phyloP scores from a whole-genome alignment of 164 flowering plant genomes.

The Litsea cubeba region DNA sequence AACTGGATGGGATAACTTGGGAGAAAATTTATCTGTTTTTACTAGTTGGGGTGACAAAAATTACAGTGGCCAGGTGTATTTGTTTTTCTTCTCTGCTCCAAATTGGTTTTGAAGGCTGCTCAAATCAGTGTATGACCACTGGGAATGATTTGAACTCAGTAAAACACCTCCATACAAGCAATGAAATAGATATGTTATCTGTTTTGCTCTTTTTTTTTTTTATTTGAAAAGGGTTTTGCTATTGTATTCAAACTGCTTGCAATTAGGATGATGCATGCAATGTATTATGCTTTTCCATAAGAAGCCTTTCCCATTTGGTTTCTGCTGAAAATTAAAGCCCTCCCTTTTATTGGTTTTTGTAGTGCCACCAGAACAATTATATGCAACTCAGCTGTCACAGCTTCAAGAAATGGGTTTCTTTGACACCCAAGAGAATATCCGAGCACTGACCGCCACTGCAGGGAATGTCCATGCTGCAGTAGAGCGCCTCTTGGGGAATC shows the following conservation, averaged over 20 bases:
- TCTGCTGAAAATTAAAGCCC: neutral
- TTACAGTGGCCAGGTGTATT: neutral
- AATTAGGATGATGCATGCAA: neutral
- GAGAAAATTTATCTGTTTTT: neutral
- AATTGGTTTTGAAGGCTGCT: neutral
- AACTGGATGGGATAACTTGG: neutral
- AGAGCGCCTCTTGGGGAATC: slow-evolving; percentile 84
- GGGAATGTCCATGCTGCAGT: slow-evolving; percentile 99
- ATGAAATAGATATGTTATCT: neutral
- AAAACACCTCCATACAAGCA: neutral
- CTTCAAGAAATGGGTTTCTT: slow-evolving; percentile 99
- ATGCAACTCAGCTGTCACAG: slow-evolving; percentile 84
- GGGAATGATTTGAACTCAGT: neutral
- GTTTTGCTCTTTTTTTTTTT: neutral
- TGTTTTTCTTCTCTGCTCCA: neutral
- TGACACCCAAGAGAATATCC: slow-evolving; percentile 86
- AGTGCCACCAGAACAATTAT: slow-evolving; percentile 96
- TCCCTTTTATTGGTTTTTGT: neutral
- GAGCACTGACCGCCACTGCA: slow-evolving; percentile 73
- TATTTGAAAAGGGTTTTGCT: neutral
- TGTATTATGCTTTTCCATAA: neutral
- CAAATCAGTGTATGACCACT: neutral
- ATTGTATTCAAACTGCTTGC: too few species aligned
- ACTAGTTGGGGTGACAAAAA: neutral
- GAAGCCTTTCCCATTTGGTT: neutral